Base-by-base conservation (phyloP, 2,329 filamentous ascomycete genomes). In the Claviceps sp. region DNA sequence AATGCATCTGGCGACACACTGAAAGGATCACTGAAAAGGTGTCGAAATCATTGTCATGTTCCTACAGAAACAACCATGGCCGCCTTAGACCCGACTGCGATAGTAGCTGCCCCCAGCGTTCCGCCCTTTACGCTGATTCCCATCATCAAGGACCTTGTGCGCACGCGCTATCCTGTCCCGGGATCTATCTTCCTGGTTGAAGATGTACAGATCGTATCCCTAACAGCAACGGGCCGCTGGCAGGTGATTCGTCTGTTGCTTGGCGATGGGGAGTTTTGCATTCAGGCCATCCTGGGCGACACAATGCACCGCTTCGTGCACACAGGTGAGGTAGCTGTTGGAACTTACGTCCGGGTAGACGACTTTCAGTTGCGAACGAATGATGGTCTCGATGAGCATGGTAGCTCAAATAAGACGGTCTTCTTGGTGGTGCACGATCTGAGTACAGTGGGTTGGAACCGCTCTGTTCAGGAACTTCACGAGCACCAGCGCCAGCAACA, bases 181-280 rank as follows among this genome's bases (percentile, higher is more conserved):
- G 70, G 69, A 3, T 74, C 75, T 2, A 57, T 78, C 48, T 73
- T 80, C 39, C 66, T 78, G 0, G 72, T 80, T 40, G 73, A 76
- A 53, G 67, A 64, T 46, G 53, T 76, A n/a, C 67, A 74, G 13
- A 50, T 57, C 16, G 55, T 67, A 0, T 60, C 69, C 1, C 62
- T 73, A 0, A 65, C 70, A 0, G 51, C 56, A 5, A 64, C 60
- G 2, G 63, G 58, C 16, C 59, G 66, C 60, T 72, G 72, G 68
- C 71, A 74, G 37, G 65, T 67, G 2, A 58, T 78, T 1, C 68
- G 75, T 2, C 56, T 80, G 11, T 51, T 79, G 0, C 68, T 80
- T 0, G 73, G 76, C 40, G 77, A 80, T 56, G 75, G 76, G 1
- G 67, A 73, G 57, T 60, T 78, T 3, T 78, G 73, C 56, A 68